These are phyloP conservation scores for Neonectria neomacrospora DNA, from an alignment of 2,329 filamentous ascomycete genomes.

Conservation along the genomic window DNA sequence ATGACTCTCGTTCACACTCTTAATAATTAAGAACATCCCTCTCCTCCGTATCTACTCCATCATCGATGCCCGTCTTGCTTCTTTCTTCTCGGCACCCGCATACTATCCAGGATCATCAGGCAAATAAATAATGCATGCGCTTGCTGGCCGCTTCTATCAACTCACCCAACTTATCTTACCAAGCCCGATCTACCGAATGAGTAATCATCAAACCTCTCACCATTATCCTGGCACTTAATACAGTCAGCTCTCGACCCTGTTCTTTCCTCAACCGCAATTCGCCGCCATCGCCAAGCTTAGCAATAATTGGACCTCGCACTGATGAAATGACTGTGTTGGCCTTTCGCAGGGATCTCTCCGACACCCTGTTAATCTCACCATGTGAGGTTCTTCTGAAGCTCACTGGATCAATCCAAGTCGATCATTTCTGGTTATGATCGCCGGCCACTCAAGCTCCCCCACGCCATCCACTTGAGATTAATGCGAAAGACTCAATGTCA, in stretches of 20 bases:
- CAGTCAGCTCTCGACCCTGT: background rate
- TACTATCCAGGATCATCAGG: no score
- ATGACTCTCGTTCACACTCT: no score
- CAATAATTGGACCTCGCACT: background rate
- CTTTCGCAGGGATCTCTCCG: background rate
- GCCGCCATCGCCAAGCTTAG: background rate
- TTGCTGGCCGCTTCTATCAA: background rate
- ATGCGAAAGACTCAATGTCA: background rate
- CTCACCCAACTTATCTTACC: background rate
- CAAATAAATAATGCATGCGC: no score
- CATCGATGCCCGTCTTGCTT: no score
- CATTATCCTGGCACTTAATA: background rate
- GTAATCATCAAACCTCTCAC: background rate
- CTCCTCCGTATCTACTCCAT: no score
- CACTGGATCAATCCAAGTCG: background rate
- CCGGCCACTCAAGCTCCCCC: background rate
- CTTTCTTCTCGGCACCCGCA: no score
- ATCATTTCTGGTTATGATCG: background rate
- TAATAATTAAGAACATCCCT: no score
- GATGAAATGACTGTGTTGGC: background rate
- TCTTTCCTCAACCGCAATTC: background rate
- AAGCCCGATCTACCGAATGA: background rate
- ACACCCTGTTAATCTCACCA: background rate
- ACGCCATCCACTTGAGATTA: constrained; percentile 14
- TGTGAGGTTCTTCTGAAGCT: background rate